Evolutionary conservation across 345 rosid species (phyloP).

Genomic region (Citrus trifoliata): DNA sequence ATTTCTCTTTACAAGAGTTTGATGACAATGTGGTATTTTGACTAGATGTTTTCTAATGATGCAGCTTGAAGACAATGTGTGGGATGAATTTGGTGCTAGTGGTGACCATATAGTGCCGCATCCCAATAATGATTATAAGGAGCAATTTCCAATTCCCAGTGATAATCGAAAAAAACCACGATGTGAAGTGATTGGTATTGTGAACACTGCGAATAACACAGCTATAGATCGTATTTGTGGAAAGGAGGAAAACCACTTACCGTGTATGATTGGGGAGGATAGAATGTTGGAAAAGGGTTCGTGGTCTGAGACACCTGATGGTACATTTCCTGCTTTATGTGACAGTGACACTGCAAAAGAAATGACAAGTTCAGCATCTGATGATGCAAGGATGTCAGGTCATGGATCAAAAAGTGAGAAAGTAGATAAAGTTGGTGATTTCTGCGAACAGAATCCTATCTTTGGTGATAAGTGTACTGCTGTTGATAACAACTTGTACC

Average conservation of each 20-base stretch:
- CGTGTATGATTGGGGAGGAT: constrained; percentile 26
- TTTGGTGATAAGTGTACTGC: constrained; percentile 40
- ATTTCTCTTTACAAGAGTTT: not conserved
- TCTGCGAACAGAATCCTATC: constrained; percentile 38
- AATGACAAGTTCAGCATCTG: constrained; percentile 30
- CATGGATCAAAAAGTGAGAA: constrained; percentile 38
- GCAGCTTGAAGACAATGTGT: constrained; percentile 61
- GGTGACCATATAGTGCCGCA: constrained; percentile 82
- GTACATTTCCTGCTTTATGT: constrained; percentile 33
- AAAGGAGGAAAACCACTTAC: constrained; percentile 29
- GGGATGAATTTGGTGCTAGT: constrained; percentile 46
- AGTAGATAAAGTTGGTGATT: constrained; percentile 29
- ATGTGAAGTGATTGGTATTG: constrained; percentile 37
- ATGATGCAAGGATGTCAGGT: constrained; percentile 39
- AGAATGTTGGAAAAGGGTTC: constrained; percentile 55
- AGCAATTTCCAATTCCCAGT: constrained; percentile 34
- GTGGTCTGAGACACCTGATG: constrained; percentile 47
- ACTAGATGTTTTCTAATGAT: constrained; percentile 10
- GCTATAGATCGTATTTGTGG: constrained; percentile 28
- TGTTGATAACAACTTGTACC: constrained; percentile 29
- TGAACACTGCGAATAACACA: constrained; percentile 28
- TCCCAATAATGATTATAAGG: constrained; percentile 30
- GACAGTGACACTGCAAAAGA: constrained; percentile 43
- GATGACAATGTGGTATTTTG: not conserved
- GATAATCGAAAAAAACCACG: constrained; percentile 44